Percentiles rank a stretch among this genome's conserved stretches.
Evolutionary conservation across 768 basidiomycete species (phyloP).

Genomic region (Fibroporia radiculosa): DNA sequence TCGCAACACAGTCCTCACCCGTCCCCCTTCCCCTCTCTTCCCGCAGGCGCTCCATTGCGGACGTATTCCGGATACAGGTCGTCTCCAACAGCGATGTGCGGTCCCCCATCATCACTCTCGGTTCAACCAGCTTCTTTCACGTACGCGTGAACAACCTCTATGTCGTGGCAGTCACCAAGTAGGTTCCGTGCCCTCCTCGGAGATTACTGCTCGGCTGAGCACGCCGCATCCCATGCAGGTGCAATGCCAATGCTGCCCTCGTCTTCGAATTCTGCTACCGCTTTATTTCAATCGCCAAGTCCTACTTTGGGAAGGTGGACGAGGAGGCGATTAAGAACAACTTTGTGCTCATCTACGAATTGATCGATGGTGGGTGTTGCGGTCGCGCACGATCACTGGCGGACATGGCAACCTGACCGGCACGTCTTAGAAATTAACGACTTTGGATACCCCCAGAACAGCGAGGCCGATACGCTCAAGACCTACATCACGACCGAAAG

Average conservation of each 20-base stretch:
- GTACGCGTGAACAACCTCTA: slow-evolving; percentile 94
- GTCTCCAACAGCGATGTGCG: slow-evolving; percentile 96
- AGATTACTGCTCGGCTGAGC: not conserved
- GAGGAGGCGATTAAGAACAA: slow-evolving; percentile 99
- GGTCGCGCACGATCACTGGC: not conserved
- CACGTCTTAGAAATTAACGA: slow-evolving; percentile 84
- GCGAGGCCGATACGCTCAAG: slow-evolving; percentile 96
- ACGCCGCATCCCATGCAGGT: slow-evolving; percentile 37
- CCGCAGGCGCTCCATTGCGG: slow-evolving; percentile 88
- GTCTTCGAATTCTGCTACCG: slow-evolving; percentile 98
- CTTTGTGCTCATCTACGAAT: slow-evolving; percentile 96
- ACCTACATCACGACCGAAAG: slow-evolving; percentile 98
- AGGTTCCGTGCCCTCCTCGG: slow-evolving; percentile 16
- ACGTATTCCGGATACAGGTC: slow-evolving; percentile 98
- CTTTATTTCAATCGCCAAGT: slow-evolving; percentile 88
- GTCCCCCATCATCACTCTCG: slow-evolving; percentile 94
- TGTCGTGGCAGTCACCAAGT: slow-evolving; percentile 95
- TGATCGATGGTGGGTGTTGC: slow-evolving; percentile 75
- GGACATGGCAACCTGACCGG: not conserved
- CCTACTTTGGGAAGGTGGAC: slow-evolving; percentile 97
- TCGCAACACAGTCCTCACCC: not conserved
- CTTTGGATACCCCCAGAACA: slow-evolving; percentile 99
- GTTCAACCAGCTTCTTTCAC: slow-evolving; percentile 98
- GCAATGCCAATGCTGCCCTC: slow-evolving; percentile 94
- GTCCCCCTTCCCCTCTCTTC: not conserved